phyloP scores from a whole-genome alignment of 495 filamentous ascomycete species.

The Penicillium angulare region DNA sequence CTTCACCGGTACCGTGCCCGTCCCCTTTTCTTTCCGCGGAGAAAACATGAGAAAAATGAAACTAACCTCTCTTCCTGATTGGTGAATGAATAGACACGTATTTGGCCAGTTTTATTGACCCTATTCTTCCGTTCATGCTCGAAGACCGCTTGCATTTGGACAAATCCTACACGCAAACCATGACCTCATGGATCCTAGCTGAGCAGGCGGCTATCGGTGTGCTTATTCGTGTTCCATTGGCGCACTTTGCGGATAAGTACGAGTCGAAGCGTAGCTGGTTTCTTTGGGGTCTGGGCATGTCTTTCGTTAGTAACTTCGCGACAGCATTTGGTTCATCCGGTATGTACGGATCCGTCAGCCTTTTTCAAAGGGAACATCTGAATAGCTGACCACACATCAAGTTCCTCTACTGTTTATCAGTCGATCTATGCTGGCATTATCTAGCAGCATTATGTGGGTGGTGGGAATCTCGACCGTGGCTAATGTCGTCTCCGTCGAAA shows the following conservation, averaged over 20 bases:
- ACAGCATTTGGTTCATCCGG: background rate
- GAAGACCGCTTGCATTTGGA: slow-evolving; percentile 18
- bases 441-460: slow-evolving; percentile 15
- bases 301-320: background rate
- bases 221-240: slow-evolving; percentile 11
- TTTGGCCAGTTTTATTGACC: slow-evolving; percentile 19
- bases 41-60: slow-evolving; percentile 19
- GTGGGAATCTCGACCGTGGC: slow-evolving; percentile 12
- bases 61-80: background rate
- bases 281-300: background rate
- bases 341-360: background rate
- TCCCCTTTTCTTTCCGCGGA: slow-evolving; percentile 30
- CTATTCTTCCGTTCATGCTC: slow-evolving; percentile 24
- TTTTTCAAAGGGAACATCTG: background rate
- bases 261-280: background rate
- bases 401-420: slow-evolving; percentile 9
- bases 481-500: slow-evolving; percentile 5
- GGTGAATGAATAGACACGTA: background rate
- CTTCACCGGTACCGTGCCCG: background rate
- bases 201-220: slow-evolving; percentile 9
- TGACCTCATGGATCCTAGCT: slow-evolving; percentile 17
- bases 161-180: slow-evolving; percentile 14
- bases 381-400: background rate
- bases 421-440: slow-evolving; percentile 9
- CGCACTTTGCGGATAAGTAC: slow-evolving; percentile 9